Evolutionary conservation across 208 protist genomes (phyloP).

Genomic region (Wallacemonas sp.): DNA sequence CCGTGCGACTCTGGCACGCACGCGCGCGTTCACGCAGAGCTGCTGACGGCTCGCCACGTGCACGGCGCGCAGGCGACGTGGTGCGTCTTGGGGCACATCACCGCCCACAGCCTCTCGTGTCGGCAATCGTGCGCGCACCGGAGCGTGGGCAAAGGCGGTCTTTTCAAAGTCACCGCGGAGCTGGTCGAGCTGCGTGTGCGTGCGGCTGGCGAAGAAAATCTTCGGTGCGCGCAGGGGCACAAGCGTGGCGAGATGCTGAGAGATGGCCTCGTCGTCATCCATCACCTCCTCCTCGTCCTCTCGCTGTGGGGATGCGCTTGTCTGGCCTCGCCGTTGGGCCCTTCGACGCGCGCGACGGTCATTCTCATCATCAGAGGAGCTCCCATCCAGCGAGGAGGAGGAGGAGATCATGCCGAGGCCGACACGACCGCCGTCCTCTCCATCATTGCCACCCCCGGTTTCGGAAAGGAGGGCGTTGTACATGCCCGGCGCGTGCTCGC

Average conservation of each 20-base stretch:
- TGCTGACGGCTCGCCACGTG: constrained; percentile 90
- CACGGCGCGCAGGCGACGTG: constrained; percentile 55
- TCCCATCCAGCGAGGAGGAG: constrained; percentile 5
- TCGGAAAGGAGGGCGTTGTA: neutral
- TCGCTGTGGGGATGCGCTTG: neutral
- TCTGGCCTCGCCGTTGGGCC: neutral
- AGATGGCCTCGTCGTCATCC: constrained; percentile 25
- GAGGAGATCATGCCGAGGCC: neutral
- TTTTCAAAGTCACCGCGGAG: constrained; percentile 89
- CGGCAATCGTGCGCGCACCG: constrained; percentile 27
- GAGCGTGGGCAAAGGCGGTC: constrained; percentile 74
- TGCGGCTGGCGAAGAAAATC: constrained; percentile 94
- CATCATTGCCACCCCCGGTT: neutral
- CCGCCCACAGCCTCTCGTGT: too few relatives aligned
- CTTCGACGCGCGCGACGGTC: too few relatives aligned
- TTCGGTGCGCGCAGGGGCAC: constrained; percentile 74
- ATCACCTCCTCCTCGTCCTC: constrained; percentile 16
- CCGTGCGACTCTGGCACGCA: constrained; percentile 34
- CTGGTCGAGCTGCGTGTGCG: constrained; percentile 95
- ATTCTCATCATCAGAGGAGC: neutral
- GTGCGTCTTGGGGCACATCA: neutral
- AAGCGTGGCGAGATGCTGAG: constrained; percentile 22
- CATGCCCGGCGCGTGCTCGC: constrained; percentile 18
- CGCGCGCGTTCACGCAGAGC: constrained; percentile 86
- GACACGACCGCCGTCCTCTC: too few relatives aligned